Percentiles rank a stretch among this genome's conserved stretches.
Evolutionary conservation across 306 rosid species (phyloP).

Genomic region (Rosa lucieae): DNA sequence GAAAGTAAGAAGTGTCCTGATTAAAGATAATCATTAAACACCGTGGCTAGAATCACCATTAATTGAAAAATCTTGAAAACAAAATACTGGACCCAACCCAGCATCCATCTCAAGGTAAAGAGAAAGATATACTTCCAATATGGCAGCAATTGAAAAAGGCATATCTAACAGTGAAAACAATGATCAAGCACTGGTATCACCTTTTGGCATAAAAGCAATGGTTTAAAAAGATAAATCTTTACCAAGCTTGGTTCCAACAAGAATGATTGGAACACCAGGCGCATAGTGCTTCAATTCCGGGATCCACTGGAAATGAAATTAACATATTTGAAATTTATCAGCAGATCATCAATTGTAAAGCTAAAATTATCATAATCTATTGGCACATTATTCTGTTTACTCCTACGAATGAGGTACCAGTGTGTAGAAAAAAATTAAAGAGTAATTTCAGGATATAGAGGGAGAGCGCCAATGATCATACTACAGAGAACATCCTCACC

Average conservation of each 20-base stretch:
- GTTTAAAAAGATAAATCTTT: conserved; percentile 28
- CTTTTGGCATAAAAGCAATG: conserved; percentile 5
- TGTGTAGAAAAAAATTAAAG: not conserved
- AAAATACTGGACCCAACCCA: not conserved
- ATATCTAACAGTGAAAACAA: conserved; percentile 1
- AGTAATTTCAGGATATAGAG: not conserved
- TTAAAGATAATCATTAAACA: not conserved
- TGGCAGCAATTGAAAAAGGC: not conserved
- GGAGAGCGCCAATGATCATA: not conserved
- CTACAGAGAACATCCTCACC: conserved; percentile 22
- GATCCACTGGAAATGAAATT: conserved; percentile 79
- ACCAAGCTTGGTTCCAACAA: conserved; percentile 99
- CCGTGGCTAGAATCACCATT: not conserved
- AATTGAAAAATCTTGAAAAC: not conserved
- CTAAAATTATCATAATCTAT: not conserved
- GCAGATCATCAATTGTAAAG: conserved; percentile 9
- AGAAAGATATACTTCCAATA: not conserved
- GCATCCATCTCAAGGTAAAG: not conserved
- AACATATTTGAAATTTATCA: conserved; percentile 18
- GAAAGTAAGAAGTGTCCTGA: conserved; percentile 4
- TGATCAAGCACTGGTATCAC: conserved; percentile 1
- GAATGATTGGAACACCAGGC: conserved; percentile 93
- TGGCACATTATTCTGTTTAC: not conserved
- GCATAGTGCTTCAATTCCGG: conserved; percentile 99
- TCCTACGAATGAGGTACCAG: not conserved